phyloP scores from a whole-genome alignment of 768 basidiomycete species.

The Auricularia sp. region DNA sequence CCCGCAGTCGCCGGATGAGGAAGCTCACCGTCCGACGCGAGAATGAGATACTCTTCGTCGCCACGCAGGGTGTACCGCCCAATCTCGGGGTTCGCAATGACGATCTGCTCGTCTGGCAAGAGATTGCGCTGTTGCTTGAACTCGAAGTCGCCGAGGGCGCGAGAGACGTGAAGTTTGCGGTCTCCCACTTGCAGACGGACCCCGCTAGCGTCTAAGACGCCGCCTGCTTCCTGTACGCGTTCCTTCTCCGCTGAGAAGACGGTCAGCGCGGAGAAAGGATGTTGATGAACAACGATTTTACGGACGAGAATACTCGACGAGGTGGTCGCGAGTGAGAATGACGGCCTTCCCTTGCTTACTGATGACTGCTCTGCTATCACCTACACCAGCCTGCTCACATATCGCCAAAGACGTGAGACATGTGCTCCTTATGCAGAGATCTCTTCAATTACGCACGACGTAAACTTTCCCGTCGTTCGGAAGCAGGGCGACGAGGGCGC shows the following conservation, averaged over 20 bases:
- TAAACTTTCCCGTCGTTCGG: constrained; percentile 26
- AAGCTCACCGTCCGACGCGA: constrained; percentile 36
- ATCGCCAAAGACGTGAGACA: neutral
- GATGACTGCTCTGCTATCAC: constrained; percentile 35
- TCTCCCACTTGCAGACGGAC: constrained; percentile 11
- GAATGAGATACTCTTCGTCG: constrained; percentile 38
- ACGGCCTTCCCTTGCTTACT: constrained; percentile 32
- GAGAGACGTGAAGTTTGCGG: constrained; percentile 35
- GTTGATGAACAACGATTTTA: constrained; percentile 6
- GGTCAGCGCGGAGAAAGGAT: neutral
- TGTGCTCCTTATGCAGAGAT: neutral
- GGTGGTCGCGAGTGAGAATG: constrained; percentile 35
- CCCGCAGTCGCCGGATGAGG: neutral
- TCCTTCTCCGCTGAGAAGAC: constrained; percentile 14
- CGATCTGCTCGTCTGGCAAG: constrained; percentile 33
- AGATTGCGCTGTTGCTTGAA: constrained; percentile 35
- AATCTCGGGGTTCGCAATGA: constrained; percentile 38
- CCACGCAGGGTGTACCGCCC: constrained; percentile 27
- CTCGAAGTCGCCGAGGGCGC: constrained; percentile 41
- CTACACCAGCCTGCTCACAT: constrained; percentile 32
- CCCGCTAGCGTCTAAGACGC: constrained; percentile 38
- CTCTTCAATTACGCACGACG: constrained; percentile 5
- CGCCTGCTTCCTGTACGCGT: constrained; percentile 32
- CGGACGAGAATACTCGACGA: constrained; percentile 13
- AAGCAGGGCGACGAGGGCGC: constrained; percentile 32